Base-by-base conservation (phyloP, 768 basidiomycete genomes). In the Amanita polypyramis region DNA sequence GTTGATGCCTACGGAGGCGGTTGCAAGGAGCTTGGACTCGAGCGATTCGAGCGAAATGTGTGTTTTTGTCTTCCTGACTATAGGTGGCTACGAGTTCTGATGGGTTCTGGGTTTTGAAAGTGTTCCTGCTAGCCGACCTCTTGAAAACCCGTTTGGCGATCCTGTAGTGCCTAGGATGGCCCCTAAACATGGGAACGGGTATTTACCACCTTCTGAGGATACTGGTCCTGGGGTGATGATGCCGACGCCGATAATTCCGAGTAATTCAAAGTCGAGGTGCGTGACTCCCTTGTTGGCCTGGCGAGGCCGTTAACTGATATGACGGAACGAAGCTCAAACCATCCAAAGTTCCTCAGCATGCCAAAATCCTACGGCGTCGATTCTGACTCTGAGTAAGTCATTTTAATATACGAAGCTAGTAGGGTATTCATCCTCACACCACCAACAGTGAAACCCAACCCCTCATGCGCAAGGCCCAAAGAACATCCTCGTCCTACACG, bases 91-190 rank as follows among this genome's bases (percentile, higher is more conserved):
- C 2, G 9, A 12, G 19, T 19, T 11, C 17, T 38, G 9, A 38
- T 8, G 37, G 12, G 12, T 17, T 38, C 17, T 8, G 25, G 4
- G 25, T 21, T 19, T 19, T 21, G 27, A 42, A 27, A 46, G 34
- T 36, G 8, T 29, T 11, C 36, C 45, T 10, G 27, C 46, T 14
- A 58, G 52, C 32, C 44, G 55, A 35, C 37, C 51, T 4, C 15
- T 52, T 8, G 52, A 57, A 34, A 51, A 61, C 47, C 59, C 56
- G 3, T 63, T 61, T 34, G 53, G 51, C 14, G 60, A 62, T 35
- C 60, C 60, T 6, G 38, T 58, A n/a, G 51, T 45, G 10, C 63
- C 62, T 4, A 55, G 47, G 35, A 61, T 66, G 21, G 53, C 58
- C 1, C 46, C 34, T 5, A 9, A 20, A 19, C 34, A 32, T 15